Evolutionary conservation across 2,329 filamentous ascomycete genomes (phyloP).

Genomic region (Ramichloridium luteum): DNA sequence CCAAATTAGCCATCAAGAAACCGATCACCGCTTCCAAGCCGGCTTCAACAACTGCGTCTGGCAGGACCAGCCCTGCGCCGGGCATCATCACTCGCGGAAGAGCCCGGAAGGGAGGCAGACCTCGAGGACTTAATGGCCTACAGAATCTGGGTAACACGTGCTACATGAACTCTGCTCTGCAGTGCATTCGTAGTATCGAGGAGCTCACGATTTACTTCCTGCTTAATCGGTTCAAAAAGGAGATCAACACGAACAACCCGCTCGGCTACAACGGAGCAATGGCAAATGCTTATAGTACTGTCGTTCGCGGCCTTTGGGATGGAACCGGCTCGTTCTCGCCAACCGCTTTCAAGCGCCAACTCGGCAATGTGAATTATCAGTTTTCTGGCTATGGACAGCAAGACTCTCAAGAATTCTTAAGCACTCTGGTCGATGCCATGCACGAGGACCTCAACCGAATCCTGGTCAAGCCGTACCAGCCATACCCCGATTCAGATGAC

Average conservation of each 20-base stretch:
- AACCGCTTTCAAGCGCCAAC: slow-evolving; percentile 65
- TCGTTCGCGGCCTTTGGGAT: slow-evolving; percentile 71
- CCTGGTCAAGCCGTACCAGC: slow-evolving; percentile 90
- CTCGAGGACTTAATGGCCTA: slow-evolving; percentile 67
- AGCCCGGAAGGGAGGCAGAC: slow-evolving; percentile 54
- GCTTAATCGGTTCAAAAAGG: slow-evolving; percentile 54
- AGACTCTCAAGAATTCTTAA: slow-evolving; percentile 92
- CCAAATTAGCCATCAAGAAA: slow-evolving; percentile 36
- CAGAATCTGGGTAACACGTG: slow-evolving; percentile 93
- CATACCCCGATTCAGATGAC: slow-evolving; percentile 95
- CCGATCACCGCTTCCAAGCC: slow-evolving; percentile 25
- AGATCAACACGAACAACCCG: slow-evolving; percentile 77
- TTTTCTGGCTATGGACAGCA: slow-evolving; percentile 95
- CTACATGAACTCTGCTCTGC: slow-evolving; percentile 97
- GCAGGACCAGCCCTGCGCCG: slow-evolving; percentile 56
- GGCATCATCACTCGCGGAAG: slow-evolving; percentile 59
- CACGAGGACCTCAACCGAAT: slow-evolving; percentile 93
- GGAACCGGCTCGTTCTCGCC: slow-evolving; percentile 58
- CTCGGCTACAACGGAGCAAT: slow-evolving; percentile 77
- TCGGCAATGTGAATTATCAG: slow-evolving; percentile 68
- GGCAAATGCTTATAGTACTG: slow-evolving; percentile 66
- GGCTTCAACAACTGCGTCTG: slow-evolving; percentile 34
- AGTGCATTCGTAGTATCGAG: slow-evolving; percentile 86
- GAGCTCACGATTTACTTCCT: slow-evolving; percentile 90
- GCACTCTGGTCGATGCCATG: slow-evolving; percentile 84